A percentile compares a stretch with the other conserved stretches of the same genome.
These are phyloP conservation scores for Trametes maxima DNA, from an alignment of 768 basidiomycete genomes.

Conservation along the genomic window DNA sequence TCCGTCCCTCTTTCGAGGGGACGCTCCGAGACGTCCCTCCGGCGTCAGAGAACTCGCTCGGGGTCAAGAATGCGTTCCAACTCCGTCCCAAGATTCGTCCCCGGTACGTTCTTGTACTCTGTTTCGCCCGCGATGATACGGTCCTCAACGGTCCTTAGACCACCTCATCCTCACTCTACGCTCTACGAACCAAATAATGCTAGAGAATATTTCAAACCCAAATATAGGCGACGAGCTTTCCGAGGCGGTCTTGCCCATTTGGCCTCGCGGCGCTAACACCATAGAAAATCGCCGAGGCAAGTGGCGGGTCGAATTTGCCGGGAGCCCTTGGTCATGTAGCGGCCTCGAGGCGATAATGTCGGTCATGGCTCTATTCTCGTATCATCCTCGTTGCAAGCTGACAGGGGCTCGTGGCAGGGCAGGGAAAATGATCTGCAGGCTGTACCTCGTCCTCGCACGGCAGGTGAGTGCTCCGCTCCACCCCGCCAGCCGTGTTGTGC, in stretches of 20 bases:
- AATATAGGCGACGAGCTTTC: conserved; percentile 61
- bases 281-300: conserved; percentile 44
- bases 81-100: conserved; percentile 32
- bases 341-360: conserved; percentile 59
- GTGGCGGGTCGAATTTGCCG: conserved; percentile 68
- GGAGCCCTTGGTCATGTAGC: conserved; percentile 66
- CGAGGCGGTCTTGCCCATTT: conserved; percentile 57
- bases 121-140: not conserved
- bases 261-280: conserved; percentile 64
- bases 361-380: conserved; percentile 10
- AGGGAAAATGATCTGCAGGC: conserved; percentile 55
- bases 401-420: conserved; percentile 42
- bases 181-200: conserved; percentile 61
- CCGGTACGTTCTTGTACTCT: conserved; percentile 26
- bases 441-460: conserved; percentile 62
- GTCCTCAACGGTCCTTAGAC: conserved; percentile 40
- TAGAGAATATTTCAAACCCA: conserved; percentile 49
- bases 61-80: conserved; percentile 34
- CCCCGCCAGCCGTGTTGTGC: conserved; percentile 27
- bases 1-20: conserved; percentile 17
- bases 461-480: conserved; percentile 41
- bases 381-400: not conserved
- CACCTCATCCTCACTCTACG: conserved; percentile 75
- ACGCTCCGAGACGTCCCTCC: conserved; percentile 11
- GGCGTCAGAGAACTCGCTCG: conserved; percentile 17